Base-by-base conservation (phyloP, 1,139 yeast species). In the Lodderomyces pseudojiufengensis region DNA sequence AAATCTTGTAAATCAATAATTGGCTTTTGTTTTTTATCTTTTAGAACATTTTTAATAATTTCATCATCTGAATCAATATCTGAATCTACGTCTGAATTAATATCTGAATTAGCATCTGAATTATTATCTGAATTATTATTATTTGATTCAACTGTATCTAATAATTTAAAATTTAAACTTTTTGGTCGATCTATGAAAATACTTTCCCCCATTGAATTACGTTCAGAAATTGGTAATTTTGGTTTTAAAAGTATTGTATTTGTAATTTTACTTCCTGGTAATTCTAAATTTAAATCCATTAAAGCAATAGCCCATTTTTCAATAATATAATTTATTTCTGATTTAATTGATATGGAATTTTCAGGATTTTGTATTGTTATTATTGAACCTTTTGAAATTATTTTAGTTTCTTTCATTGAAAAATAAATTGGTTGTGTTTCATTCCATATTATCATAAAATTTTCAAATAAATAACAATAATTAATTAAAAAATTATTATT, bases 251-350 rank as follows among this genome's bases (percentile, higher is more conserved):
- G 35, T 4, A 65, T 47, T 0, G 73, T 65, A 1, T 71, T 63
- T 0, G 74, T 63, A n/a, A 69, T 42, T 9, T 63, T 49, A 7
- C 59, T 64, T 1, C 54, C 45, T 0, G 76, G 76, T 31, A 70
- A 60, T 2, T 40, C 37, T 37, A 59, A 57, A 9, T 44, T 42
- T 5, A 47, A 42, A 39, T 70, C 76, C 3, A 70, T 62, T 7
- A 64, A 47, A 1, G 69, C 73, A 24, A 65, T 67, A 5, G 61
- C 71, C 76, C 76, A 70, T 44, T 69, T 69, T 43, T 70, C 73
- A 16, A 68, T 51, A 4, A 68, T 54, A 3, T 61, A 49, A 24
- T 53, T 47, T n/a, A 39, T 25, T 9, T 31, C 16, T 13, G 40
- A 35, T 31, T 38, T 33, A n/a, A 42, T 18, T 22, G 37, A 29